Base-by-base conservation (phyloP, 768 basidiomycete genomes). In the Mycena crocata region DNA sequence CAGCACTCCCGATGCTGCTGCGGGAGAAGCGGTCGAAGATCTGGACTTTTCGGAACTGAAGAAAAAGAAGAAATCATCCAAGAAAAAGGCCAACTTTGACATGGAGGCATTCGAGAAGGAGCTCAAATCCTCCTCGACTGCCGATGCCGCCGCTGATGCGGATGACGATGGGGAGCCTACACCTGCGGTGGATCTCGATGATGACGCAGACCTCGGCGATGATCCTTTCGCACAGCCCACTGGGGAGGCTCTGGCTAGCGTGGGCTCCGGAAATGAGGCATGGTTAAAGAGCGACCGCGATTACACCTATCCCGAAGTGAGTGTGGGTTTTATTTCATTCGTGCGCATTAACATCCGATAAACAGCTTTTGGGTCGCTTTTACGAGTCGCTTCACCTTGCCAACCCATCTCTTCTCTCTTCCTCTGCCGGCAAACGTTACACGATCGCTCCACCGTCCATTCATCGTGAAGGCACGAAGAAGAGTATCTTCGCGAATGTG, bases 371-470 rank as follows among this genome's bases (percentile, higher is more conserved):
- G 63, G 90, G 89, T 23, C 93, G 98, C 42, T 98, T 98, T 83
- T 98, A 96, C 82, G 84, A 85, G 57, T 90, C 93, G 39, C 88
- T 99, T 9, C 98, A 98, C 73, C 91, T 93, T 24, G 94, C 96
- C 51, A 98, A 99, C 78, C 98, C 98, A 19, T 88, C 95, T 59
- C 90, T 95, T 57, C 92, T 92, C 71, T 89, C 84, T 51, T 89
- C 87, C 54, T 92, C 94, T 13, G 84, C 91, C 40, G 93, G 92
- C 77, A 98, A 96, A 84, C 92, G 96, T 26, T 98, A 98, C 84
- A 98, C 95, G 23, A 97, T 99, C 71, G 95, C 95, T 1, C 98
- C 98, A 17, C 98, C 98, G 19, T 93, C 93, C 67, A 90, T 98
- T 55, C 90, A 93, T 77, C 87, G 94, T 74, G 98, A 99, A 86